A percentile compares a stretch with the other conserved stretches of the same genome.
phyloP scores from a whole-genome alignment of 495 filamentous ascomycete genomes.

The Aspergillus egyptiacus region DNA sequence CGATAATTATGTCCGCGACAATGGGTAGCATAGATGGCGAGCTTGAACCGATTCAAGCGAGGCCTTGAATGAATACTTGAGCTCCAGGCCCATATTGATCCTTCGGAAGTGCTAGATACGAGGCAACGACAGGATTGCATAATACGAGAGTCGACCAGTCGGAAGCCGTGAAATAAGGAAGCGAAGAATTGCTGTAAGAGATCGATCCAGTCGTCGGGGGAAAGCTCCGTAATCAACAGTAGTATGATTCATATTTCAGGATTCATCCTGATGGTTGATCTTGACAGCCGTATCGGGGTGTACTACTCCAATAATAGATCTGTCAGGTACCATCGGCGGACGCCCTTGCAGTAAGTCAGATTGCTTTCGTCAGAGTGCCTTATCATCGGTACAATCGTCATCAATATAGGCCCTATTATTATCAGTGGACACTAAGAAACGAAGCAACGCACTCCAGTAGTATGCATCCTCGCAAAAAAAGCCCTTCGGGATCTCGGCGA shows the following conservation, averaged over 20 bases:
- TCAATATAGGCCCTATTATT: neutral
- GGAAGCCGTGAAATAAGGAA: neutral
- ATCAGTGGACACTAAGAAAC: too few relatives aligned
- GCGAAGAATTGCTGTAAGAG: neutral
- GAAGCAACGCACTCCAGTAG: neutral
- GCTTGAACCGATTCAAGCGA: too few relatives aligned
- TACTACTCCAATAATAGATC: constrained; percentile 12
- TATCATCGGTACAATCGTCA: neutral
- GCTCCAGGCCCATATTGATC: neutral
- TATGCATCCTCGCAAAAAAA: neutral
- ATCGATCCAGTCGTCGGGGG: too few relatives aligned
- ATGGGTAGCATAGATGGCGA: neutral
- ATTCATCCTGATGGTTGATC: too few relatives aligned
- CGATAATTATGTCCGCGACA: neutral
- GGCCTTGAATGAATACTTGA: neutral
- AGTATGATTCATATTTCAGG: too few relatives aligned
- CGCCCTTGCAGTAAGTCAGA: neutral
- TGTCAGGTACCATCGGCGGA: constrained; percentile 6
- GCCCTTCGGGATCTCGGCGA: neutral
- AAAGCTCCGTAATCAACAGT: too few relatives aligned
- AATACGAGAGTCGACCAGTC: neutral
- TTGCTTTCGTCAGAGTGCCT: neutral
- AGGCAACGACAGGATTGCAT: neutral
- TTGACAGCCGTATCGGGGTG: constrained; percentile 4
- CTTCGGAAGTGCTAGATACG: neutral